Evolutionary conservation across 2,329 filamentous ascomycete genomes (phyloP).

Genomic region (Stylonectria norvegica): DNA sequence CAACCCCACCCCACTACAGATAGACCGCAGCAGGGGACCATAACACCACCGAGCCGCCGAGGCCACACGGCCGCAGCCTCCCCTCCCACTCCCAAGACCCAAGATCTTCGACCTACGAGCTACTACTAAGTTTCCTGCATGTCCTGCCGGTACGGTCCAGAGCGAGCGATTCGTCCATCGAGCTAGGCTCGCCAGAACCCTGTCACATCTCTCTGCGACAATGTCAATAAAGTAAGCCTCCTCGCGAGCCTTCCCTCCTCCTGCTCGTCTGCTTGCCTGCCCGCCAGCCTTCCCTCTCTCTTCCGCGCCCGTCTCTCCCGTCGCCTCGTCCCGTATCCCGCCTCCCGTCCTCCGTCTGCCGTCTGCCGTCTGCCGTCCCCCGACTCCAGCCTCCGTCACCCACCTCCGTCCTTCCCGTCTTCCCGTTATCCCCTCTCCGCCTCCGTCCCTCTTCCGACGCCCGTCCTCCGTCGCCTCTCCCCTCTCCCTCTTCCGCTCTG

Average conservation of each 20-base stretch:
- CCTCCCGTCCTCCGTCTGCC: constrained; percentile 5
- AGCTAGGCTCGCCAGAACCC: constrained; percentile 35
- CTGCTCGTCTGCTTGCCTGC: constrained; percentile 6
- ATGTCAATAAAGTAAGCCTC: constrained; percentile 56
- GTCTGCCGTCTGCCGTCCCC: constrained; percentile 2
- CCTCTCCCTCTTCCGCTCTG: constrained; percentile 6
- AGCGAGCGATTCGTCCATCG: constrained; percentile 27
- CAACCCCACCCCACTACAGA: constrained; percentile 27
- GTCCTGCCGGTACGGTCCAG: constrained; percentile 30
- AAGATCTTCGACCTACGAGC: constrained; percentile 32
- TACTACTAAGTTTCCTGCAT: constrained; percentile 26
- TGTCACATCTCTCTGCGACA: constrained; percentile 29
- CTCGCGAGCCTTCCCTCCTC: constrained; percentile 23
- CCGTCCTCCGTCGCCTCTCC: not conserved
- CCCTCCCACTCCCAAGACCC: too few relatives aligned
- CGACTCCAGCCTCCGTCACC: constrained; percentile 7
- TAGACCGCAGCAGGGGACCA: constrained; percentile 19
- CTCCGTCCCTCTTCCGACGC: constrained; percentile 6
- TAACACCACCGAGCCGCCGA: constrained; percentile 24
- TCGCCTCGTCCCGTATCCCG: constrained; percentile 17
- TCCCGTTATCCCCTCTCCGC: not conserved
- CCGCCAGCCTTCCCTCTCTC: constrained; percentile 10
- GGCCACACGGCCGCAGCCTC: constrained; percentile 8
- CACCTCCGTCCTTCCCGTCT: constrained; percentile 1
- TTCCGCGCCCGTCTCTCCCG: constrained; percentile 20